Percentiles rank a stretch among this genome's conserved stretches.
These are phyloP conservation scores for Clavispora santaluciae DNA, from an alignment of 805 yeast species.

Conservation along the genomic window DNA sequence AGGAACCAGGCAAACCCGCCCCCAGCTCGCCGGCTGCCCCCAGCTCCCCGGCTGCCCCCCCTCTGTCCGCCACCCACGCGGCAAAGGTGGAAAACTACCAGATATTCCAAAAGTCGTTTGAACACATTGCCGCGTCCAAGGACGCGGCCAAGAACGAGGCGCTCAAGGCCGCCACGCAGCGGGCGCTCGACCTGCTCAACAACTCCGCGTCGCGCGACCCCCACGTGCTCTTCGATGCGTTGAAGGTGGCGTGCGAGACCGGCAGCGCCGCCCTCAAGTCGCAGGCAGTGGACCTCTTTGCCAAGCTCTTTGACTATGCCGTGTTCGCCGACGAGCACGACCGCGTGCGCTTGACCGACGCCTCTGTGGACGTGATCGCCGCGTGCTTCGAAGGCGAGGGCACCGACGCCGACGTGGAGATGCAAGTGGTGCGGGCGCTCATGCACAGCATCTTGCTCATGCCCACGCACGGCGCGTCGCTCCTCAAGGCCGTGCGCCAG, in stretches of 20 bases:
- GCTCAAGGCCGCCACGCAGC: conserved; percentile 33
- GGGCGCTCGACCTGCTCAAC: conserved; percentile 38
- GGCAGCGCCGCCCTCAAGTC: conserved; percentile 60
- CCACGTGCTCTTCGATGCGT: conserved; percentile 67
- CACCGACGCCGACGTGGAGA: conserved; percentile 81
- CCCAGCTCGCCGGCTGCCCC: neutral
- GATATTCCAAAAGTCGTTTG: conserved; percentile 51
- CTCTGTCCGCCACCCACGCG: no score
- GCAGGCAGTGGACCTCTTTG: conserved; percentile 76
- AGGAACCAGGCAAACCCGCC: neutral
- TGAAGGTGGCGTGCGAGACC: conserved; percentile 70
- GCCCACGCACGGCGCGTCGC: conserved; percentile 85
- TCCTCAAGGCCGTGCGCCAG: conserved; percentile 87
- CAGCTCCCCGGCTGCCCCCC: neutral
- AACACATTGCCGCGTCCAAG: conserved; percentile 50
- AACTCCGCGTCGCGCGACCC: conserved; percentile 39
- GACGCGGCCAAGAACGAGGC: conserved; percentile 53
- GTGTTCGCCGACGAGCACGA: conserved; percentile 54
- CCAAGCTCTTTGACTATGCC: conserved; percentile 84
- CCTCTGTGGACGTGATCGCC: conserved; percentile 78
- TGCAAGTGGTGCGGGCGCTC: conserved; percentile 89
- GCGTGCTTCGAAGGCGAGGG: conserved; percentile 89
- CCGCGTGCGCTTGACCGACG: conserved; percentile 62
- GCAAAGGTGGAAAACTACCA: conserved; percentile 21
- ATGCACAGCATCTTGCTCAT: conserved; percentile 81